Base-by-base conservation (phyloP, 2,329 filamentous ascomycete species). In the Plenodomus tracheiphilus region DNA sequence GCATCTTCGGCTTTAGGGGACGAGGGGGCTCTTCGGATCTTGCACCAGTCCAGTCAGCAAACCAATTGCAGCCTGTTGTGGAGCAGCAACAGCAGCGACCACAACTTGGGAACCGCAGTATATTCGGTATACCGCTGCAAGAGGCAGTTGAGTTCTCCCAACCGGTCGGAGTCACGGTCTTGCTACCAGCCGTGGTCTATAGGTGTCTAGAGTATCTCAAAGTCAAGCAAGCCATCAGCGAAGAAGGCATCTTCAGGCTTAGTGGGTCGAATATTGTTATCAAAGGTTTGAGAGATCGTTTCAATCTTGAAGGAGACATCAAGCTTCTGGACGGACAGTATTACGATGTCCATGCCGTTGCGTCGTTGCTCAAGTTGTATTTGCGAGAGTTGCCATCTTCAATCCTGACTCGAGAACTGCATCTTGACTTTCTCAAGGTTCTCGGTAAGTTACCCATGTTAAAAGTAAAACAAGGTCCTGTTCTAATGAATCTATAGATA, bases 191-290 rank as follows among this genome's bases (percentile, higher is more conserved):
- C 6, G 94, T 99, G 2, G 90, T 97, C 8, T 99, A 95, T 74
- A 87, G 94, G 48, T 97, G 91, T 68, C 89, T 99, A 53, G 90
- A 97, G 71, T 99, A 96, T 70, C 81, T 99, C 16, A 87, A 90
- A 58, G 82, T 84, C 6, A 92, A 92, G 75, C 85, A 89, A 54
- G 94, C 92, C 10, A 81, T 87, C 40, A 80, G 80, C 5, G 94
- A 99, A 71, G 94, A 99, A 73, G 94, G 94, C 37, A 96, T 99
- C 36, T 99, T 99, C 80, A 86, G 94, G 43, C 80, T 99, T 36
- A 97, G 92, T 70, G 94, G 94, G n/a, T 97, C 93, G 1, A 97
- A 96, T 67, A 83, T 95, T 46, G 87, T 96, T 41, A 96, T 99
- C 74, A 96, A 93, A 73, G 85, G 85, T 48, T 81, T 99, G 37